Evolutionary conservation across 2,329 filamentous ascomycete species (phyloP), one percentile per base, ranked within the genome.

Genomic region (Coccinonectria pachysandricola): DNA sequence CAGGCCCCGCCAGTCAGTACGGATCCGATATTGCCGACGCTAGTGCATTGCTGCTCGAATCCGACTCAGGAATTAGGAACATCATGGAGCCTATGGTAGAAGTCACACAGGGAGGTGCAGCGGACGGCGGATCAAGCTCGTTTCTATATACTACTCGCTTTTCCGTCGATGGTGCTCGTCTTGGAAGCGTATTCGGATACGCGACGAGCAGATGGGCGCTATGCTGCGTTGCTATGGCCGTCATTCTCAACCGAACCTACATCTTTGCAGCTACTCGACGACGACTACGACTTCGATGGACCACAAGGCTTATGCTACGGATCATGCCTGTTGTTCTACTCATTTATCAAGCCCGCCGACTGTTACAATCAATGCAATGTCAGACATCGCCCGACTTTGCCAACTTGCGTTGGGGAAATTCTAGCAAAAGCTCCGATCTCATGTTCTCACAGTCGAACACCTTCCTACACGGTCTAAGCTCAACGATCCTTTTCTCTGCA

Each of bases 191-290:
- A 32, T 87, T 96, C 55, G 81, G 76, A 43, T 98, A 96, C 55
- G 67, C 86, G 21, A 92, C 83, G 2, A 92, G 84, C 54, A 81
- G 81, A 54, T 96, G 91, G 91, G 87, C 88, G 1, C 61, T 96
- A 31, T 77, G 79, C 27, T 95, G 86, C 44, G 77, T 96, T 43
- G 73, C 78, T 19, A 82, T 88, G 65, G 85, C 85, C 12, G 72
- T 96, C 32, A 60, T 95, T 31, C 64, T 96, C 13, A 96, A 96
- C 51, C 75, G 91, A 31, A 92, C 91, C 6, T 79, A 87, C 32
- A 91, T 96, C 42, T 96, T 94, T 54, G 88, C 86, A 21, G 88
- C 87, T 0, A 88, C 85, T 9, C 70, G 91, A 35, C 72, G 87
- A 27, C 75, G 82, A 27, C 63, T 95, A n/a, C 69, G 71, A 7